phyloP scores from a whole-genome alignment of 31 red algal genomes.

The Porphyra umbilicalis region DNA sequence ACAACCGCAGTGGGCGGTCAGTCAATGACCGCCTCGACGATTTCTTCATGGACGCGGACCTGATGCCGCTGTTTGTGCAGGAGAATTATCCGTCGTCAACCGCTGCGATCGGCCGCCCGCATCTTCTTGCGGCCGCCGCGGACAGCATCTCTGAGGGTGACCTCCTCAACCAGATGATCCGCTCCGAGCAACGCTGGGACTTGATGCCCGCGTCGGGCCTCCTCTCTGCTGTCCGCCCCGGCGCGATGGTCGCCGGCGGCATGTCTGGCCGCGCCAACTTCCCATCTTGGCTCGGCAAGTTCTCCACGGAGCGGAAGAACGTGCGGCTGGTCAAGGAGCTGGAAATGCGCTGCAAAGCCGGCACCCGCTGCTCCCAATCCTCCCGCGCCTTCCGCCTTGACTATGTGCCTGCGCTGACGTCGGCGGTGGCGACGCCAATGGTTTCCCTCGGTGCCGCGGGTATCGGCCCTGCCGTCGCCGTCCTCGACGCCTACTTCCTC shows the following conservation, averaged over 20 bases:
- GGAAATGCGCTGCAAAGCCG: constrained; percentile 60
- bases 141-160: constrained; percentile 64
- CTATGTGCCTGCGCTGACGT: constrained; percentile 60
- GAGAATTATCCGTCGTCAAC: constrained; percentile 74
- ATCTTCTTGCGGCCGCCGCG: constrained; percentile 55
- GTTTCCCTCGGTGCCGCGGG: constrained; percentile 41
- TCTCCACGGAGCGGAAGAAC: constrained; percentile 75
- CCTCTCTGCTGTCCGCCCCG: constrained; percentile 58
- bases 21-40: constrained; percentile 31
- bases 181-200: constrained; percentile 74
- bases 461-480: constrained; percentile 28
- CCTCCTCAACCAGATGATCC: constrained; percentile 46
- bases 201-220: constrained; percentile 70
- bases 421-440: constrained; percentile 45
- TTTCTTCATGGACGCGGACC: constrained; percentile 79
- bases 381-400: constrained; percentile 54
- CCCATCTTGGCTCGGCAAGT: constrained; percentile 84
- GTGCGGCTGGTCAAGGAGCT: constrained; percentile 62
- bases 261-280: constrained; percentile 36
- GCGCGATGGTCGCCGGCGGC: constrained; percentile 43
- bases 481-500: constrained; percentile 67
- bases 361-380: constrained; percentile 34
- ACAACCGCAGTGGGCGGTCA: not conserved
- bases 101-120: constrained; percentile 7
- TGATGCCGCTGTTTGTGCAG: constrained; percentile 85